These are phyloP conservation scores for Phytophthora sp. DNA, from an alignment of 352 stramenopile species.

Conservation along the genomic window DNA sequence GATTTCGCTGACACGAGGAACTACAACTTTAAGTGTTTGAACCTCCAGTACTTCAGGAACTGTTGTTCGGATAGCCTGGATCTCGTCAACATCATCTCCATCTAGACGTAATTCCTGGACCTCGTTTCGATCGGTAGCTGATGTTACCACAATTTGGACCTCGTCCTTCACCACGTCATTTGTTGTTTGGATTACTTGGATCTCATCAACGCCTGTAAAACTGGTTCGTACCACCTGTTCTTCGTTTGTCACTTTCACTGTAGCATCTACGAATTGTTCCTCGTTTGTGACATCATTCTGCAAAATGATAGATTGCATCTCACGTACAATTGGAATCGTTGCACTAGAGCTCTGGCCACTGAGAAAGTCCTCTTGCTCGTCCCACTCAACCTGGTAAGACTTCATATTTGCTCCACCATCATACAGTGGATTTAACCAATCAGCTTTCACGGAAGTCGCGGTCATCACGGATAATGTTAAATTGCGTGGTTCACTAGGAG, in stretches of 20 bases:
- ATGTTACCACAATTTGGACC: conserved; percentile 92
- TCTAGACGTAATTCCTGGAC: conserved; percentile 86
- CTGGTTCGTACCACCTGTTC: conserved; percentile 93
- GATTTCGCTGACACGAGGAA: conserved; percentile 70
- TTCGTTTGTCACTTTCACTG: conserved; percentile 96
- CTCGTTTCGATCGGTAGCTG: conserved; percentile 92
- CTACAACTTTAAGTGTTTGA: conserved; percentile 86
- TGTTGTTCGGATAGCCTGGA: conserved; percentile 89
- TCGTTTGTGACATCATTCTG: conserved; percentile 89
- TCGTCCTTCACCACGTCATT: conserved; percentile 85
- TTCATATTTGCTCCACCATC: conserved; percentile 91
- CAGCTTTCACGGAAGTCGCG: conserved; percentile 77
- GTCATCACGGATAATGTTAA: conserved; percentile 57
- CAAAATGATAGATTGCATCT: conserved; percentile 90
- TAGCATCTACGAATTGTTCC: conserved; percentile 93
- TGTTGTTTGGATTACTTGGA: conserved; percentile 86
- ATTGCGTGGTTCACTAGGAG: conserved; percentile 63
- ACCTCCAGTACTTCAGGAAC: conserved; percentile 83
- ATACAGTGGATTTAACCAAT: conserved; percentile 90
- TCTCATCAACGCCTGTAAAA: conserved; percentile 87
- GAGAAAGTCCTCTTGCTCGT: conserved; percentile 78
- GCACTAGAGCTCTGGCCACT: conserved; percentile 75
- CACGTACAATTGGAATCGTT: conserved; percentile 87
- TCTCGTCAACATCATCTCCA: conserved; percentile 91
- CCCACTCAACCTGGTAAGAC: conserved; percentile 79